Percentiles rank a stretch among this genome's conserved stretches.
Evolutionary conservation across 2,329 filamentous ascomycete genomes (phyloP).

Genomic region (Nannizziopsis barbatae): DNA sequence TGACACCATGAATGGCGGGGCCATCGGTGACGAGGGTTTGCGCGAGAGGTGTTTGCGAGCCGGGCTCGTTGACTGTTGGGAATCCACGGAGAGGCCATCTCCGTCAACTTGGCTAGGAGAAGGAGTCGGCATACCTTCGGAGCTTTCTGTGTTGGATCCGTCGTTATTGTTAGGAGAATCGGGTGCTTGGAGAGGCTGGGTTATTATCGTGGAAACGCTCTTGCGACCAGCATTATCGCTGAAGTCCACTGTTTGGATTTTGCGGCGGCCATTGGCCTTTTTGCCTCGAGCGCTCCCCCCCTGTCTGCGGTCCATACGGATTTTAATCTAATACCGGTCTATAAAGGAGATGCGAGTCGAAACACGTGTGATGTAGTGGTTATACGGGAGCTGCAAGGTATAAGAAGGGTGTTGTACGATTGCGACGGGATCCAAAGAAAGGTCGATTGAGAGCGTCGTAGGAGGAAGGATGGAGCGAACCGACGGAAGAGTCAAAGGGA

Average conservation of each 20-base stretch:
- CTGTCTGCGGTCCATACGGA: conserved; percentile 17
- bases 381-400: too few relatives aligned
- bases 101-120: conserved; percentile 19
- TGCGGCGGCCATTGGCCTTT: conserved; percentile 20
- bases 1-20: conserved; percentile 94
- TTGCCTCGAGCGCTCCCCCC: conserved; percentile 23
- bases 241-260: conserved; percentile 23
- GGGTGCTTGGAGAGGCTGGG: background rate
- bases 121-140: conserved; percentile 24
- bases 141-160: conserved; percentile 21
- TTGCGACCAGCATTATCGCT: conserved; percentile 18
- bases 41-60: conserved; percentile 18
- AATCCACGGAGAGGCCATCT: conserved; percentile 17
- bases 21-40: conserved; percentile 47
- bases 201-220: conserved; percentile 16
- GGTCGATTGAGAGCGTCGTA: too few relatives aligned
- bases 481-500: too few relatives aligned
- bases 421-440: too few relatives aligned
- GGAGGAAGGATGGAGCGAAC: too few relatives aligned
- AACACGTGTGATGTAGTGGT: too few relatives aligned
- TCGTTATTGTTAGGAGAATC: conserved; percentile 10
- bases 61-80: conserved; percentile 11
- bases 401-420: too few relatives aligned
- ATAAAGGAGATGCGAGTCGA: too few relatives aligned
- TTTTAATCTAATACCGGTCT: too few relatives aligned